Conservation (phyloP, 192 early-diverging fungal genomes). For the Podila clonocystis region DNA sequence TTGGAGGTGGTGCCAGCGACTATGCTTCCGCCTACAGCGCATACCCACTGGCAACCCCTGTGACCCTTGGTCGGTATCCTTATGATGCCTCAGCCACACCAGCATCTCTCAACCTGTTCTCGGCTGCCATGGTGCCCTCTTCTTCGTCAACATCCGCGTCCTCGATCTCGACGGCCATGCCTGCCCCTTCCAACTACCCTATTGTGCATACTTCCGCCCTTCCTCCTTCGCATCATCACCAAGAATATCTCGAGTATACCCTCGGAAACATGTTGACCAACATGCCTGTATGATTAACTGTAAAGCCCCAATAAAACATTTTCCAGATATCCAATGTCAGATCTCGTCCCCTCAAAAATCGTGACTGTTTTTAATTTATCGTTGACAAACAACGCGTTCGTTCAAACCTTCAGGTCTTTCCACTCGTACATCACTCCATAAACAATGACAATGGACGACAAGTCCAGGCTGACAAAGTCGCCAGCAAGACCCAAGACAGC, state of each 20-base stretch:
- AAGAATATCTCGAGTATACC: constrained; percentile 46
- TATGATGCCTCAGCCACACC: constrained; percentile 15
- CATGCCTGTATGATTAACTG: constrained; percentile 12
- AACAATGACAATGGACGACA: constrained; percentile 34
- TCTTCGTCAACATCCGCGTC: constrained; percentile 6
- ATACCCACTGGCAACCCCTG: constrained; percentile 34
- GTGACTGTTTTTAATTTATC: too few relatives aligned
- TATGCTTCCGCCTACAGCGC: constrained; percentile 21
- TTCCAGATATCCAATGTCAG: too few relatives aligned
- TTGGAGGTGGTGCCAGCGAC: constrained; percentile 13
- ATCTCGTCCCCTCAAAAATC: too few relatives aligned
- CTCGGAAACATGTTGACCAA: constrained; percentile 31
- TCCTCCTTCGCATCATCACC: constrained; percentile 50
- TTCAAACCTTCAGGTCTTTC: not conserved
- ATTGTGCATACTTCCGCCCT: constrained; percentile 39
- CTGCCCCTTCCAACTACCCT: constrained; percentile 15
- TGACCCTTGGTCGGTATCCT: constrained; percentile 20
- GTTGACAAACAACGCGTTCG: not conserved
- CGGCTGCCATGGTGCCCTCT: constrained; percentile 17
- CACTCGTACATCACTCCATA: not conserved
- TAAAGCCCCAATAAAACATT: not conserved
- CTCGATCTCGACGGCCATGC: constrained; percentile 3
- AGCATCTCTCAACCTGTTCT: constrained; percentile 9
- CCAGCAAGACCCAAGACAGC: constrained; percentile 12
- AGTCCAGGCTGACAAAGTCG: constrained; percentile 16